Percentiles rank a stretch among this genome's conserved stretches.
Conservation (phyloP, 2,329 filamentous ascomycete genomes). For the Camillea tinctor region DNA sequence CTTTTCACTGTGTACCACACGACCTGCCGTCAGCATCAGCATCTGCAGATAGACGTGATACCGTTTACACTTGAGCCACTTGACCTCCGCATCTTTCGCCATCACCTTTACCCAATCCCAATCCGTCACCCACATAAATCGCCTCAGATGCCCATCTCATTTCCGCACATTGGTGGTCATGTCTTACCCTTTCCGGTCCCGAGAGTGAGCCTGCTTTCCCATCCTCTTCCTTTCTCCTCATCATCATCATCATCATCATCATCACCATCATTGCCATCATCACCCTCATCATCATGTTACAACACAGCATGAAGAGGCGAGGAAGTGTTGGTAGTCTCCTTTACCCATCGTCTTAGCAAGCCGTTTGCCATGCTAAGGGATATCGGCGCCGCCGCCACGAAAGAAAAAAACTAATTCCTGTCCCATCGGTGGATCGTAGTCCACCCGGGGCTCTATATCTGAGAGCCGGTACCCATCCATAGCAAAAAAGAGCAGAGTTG, state of each 20-base stretch:
- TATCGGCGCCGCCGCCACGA: not conserved
- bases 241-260: not conserved
- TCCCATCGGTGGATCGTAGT: not conserved
- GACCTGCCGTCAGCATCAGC: slow-evolving; percentile 24
- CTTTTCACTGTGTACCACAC: slow-evolving; percentile 25
- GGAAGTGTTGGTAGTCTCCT: not conserved
- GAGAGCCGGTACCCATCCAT: slow-evolving; percentile 9
- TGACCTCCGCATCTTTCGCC: slow-evolving; percentile 16
- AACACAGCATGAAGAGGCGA: slow-evolving; percentile 14
- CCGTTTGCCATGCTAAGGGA: not conserved
- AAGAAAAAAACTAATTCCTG: not conserved
- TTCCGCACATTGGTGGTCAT: slow-evolving; percentile 16
- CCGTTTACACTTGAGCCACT: slow-evolving; percentile 22
- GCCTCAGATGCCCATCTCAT: slow-evolving; percentile 15
- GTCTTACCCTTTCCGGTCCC: slow-evolving; percentile 2
- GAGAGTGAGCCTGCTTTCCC: not conserved
- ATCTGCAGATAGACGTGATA: slow-evolving; percentile 23
- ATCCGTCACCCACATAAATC: slow-evolving; percentile 15
- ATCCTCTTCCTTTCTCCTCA: no score
- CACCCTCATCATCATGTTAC: not conserved
- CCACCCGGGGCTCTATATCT: slow-evolving; percentile 6
- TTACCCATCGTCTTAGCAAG: not conserved
- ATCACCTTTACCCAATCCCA: slow-evolving; percentile 14
- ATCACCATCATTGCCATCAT: slow-evolving; percentile 1
- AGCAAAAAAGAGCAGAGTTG: slow-evolving; percentile 14